Evolutionary conservation across 345 rosid genomes (phyloP).

Genomic region (Brassica napus): DNA sequence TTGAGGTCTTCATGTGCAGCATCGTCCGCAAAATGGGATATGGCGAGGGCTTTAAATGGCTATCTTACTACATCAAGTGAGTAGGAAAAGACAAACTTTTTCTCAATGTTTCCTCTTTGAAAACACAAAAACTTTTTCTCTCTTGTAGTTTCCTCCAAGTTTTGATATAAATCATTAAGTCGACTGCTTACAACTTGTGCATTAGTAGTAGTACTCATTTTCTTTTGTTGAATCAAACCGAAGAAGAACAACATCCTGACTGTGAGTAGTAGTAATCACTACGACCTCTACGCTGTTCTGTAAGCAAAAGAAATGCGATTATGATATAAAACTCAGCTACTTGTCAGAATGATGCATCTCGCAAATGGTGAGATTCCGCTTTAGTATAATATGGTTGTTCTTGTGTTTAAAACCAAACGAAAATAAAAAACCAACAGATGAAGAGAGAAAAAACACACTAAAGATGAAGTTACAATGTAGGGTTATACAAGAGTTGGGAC

Average conservation of each 20-base stretch:
- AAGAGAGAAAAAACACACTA: background rate
- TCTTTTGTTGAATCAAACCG: conserved; percentile 4
- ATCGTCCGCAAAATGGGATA: conserved; percentile 86
- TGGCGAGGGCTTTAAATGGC: conserved; percentile 77
- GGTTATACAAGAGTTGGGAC: background rate
- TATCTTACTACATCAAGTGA: conserved; percentile 72
- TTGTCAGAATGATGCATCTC: background rate
- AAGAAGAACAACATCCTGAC: background rate
- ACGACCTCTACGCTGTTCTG: background rate
- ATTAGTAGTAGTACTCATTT: background rate
- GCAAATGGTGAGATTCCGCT: conserved; percentile 16
- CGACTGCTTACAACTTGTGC: conserved; percentile 1
- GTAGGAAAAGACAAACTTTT: background rate
- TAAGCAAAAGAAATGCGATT: background rate
- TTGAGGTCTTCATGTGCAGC: conserved; percentile 85
- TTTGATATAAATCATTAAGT: background rate
- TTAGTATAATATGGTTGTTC: background rate
- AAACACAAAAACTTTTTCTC: background rate
- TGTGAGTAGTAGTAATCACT: background rate
- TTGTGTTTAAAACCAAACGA: background rate
- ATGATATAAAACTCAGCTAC: background rate
- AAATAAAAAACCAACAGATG: background rate
- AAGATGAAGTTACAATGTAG: background rate
- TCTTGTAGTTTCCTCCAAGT: conserved; percentile 16
- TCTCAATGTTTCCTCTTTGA: conserved; percentile 5